Conservation (phyloP, 495 filamentous ascomycete genomes). For the Aspergillus affinis region DNA sequence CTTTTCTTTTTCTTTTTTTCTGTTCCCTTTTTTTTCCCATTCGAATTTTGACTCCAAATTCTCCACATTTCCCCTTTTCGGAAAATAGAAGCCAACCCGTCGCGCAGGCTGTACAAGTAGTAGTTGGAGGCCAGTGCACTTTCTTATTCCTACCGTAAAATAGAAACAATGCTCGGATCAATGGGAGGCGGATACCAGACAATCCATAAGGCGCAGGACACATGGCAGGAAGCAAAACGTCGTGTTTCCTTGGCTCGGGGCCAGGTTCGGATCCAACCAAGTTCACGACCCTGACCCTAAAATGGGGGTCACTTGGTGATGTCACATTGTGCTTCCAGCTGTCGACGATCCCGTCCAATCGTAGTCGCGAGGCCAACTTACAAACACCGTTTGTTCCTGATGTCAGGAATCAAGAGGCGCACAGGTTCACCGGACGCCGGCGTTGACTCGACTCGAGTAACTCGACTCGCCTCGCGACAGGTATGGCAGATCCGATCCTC, state of each 20-base stretch:
- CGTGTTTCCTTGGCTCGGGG: background rate
- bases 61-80: background rate
- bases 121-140: background rate
- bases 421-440: background rate
- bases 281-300: background rate
- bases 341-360: background rate
- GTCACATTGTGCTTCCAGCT: background rate
- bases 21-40: constrained; percentile 1
- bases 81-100: background rate
- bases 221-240: constrained; percentile 6
- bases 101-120: background rate
- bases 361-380: background rate
- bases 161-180: background rate
- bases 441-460: background rate
- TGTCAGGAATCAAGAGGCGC: background rate
- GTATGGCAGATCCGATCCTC: background rate
- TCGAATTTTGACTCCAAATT: background rate
- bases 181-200: background rate
- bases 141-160: background rate
- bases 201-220: constrained; percentile 7
- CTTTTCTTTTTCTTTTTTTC: background rate
- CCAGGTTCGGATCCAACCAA: background rate
- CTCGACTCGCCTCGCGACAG: background rate
- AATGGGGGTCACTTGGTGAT: constrained; percentile 4
- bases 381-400: background rate